Evolutionary conservation across 768 basidiomycete genomes (phyloP).

Genomic region (Macrocybe gigantea): DNA sequence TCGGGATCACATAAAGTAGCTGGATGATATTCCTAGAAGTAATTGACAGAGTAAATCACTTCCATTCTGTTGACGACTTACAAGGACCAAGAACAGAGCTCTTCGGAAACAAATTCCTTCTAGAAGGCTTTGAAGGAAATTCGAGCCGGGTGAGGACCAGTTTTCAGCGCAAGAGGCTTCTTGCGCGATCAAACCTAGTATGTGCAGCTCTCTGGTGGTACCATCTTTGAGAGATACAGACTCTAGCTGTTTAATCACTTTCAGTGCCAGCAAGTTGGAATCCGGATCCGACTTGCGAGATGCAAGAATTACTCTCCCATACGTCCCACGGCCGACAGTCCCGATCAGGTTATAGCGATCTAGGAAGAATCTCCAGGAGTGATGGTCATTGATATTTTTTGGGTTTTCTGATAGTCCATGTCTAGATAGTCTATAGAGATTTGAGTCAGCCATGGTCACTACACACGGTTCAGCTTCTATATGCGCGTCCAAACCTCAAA

Average conservation of each 20-base stretch:
- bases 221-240: conserved; percentile 4
- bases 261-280: conserved; percentile 15
- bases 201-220: conserved; percentile 10
- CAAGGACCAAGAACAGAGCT: conserved; percentile 19
- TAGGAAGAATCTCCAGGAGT: neutral
- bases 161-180: neutral
- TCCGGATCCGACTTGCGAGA: conserved; percentile 5
- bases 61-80: conserved; percentile 1
- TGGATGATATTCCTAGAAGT: conserved; percentile 25
- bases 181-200: conserved; percentile 14
- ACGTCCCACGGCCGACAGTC: conserved; percentile 17
- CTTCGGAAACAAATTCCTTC: neutral
- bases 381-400: neutral
- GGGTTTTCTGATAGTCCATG: no score
- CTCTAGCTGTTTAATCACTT: conserved; percentile 11
- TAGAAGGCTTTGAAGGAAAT: no score
- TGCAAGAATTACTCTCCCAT: conserved; percentile 19
- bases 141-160: no score
- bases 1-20: conserved; percentile 21
- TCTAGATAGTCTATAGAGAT: no score
- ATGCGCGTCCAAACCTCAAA: no score
- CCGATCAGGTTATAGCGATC: conserved; percentile 9
- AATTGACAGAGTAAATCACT: conserved; percentile 17
- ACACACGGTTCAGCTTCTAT: no score
- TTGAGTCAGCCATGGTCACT: no score